These are phyloP conservation scores for Aspergillus glaucus DNA, from an alignment of 2,329 filamentous ascomycete genomes.

Conservation along the genomic window DNA sequence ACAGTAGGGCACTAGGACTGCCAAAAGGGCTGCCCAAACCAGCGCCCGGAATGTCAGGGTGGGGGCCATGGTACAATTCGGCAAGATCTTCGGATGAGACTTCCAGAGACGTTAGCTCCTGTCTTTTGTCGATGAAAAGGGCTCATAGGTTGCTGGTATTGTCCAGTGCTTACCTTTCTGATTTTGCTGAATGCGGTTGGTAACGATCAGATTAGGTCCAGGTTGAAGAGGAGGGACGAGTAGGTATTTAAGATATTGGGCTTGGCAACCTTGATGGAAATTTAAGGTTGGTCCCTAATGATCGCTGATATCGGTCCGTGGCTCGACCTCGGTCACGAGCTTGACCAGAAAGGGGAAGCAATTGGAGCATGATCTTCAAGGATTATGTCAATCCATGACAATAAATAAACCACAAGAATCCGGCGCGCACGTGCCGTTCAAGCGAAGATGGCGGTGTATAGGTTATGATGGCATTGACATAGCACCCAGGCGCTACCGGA, in stretches of 20 bases:
- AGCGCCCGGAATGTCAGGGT: slow-evolving; percentile 3
- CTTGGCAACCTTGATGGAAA: too few relatives aligned
- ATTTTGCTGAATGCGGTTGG: neutral
- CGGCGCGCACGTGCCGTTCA: too few relatives aligned
- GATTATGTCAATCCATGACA: too few relatives aligned
- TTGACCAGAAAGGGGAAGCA: too few relatives aligned
- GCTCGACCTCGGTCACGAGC: too few relatives aligned
- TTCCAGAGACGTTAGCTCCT: neutral
- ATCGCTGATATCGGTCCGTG: too few relatives aligned
- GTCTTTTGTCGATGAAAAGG: neutral
- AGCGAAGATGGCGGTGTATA: too few relatives aligned
- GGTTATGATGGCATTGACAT: too few relatives aligned
- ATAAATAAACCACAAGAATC: too few relatives aligned
- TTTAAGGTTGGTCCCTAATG: too few relatives aligned
- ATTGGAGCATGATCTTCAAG: too few relatives aligned
- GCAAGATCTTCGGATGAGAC: neutral
- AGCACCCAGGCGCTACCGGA: too few relatives aligned
- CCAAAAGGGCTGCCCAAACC: slow-evolving; percentile 3
- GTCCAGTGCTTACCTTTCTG: neutral
- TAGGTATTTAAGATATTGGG: neutral
- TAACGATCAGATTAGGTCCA: neutral
- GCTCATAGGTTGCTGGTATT: neutral
- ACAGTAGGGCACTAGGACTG: slow-evolving; percentile 5
- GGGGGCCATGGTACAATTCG: slow-evolving; percentile 5
- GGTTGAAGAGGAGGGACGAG: neutral